Evolutionary conservation across 2,329 filamentous ascomycete species (phyloP).

Genomic region (Penicillium sp.): DNA sequence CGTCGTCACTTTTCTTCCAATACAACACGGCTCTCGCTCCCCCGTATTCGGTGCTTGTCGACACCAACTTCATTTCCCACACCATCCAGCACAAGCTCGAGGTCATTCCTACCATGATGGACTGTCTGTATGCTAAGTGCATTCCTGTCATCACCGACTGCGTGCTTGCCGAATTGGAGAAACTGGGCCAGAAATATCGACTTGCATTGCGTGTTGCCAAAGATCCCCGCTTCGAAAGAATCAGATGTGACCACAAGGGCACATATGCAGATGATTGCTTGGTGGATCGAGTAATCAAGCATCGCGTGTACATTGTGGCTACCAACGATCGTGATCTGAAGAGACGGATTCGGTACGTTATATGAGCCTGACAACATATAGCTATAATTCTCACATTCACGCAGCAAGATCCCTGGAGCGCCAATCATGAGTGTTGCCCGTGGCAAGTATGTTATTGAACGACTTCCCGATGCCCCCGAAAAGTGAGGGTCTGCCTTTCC

Average conservation of each 20-base stretch:
- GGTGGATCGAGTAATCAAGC: conserved; percentile 65
- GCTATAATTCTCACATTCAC: conserved; percentile 1
- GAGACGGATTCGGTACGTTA: conserved; percentile 59
- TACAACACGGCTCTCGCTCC: conserved; percentile 82
- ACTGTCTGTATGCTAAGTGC: conserved; percentile 86
- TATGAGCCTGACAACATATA: not conserved
- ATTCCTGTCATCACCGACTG: conserved; percentile 81
- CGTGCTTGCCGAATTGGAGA: conserved; percentile 80
- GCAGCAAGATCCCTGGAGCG: conserved; percentile 64
- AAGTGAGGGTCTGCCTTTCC: conserved; percentile 25
- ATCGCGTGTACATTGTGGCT: conserved; percentile 72
- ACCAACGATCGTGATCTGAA: conserved; percentile 70
- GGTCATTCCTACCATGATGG: conserved; percentile 83
- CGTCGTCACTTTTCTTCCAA: conserved; percentile 79
- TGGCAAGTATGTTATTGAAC: conserved; percentile 92
- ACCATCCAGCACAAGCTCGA: conserved; percentile 88
- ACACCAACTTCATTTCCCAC: conserved; percentile 88
- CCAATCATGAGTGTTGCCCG: conserved; percentile 71
- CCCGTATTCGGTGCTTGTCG: conserved; percentile 73
- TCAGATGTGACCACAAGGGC: conserved; percentile 87
- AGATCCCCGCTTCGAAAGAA: conserved; percentile 79
- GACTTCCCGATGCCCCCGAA: conserved; percentile 76
- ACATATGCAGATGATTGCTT: conserved; percentile 83
- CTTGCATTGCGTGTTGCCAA: conserved; percentile 79
- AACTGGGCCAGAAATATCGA: conserved; percentile 81